Evolutionary conservation across 192 early-diverging fungal genomes (phyloP), one percentile per base, ranked within the genome.

Genomic region (Endogone sp.): DNA sequence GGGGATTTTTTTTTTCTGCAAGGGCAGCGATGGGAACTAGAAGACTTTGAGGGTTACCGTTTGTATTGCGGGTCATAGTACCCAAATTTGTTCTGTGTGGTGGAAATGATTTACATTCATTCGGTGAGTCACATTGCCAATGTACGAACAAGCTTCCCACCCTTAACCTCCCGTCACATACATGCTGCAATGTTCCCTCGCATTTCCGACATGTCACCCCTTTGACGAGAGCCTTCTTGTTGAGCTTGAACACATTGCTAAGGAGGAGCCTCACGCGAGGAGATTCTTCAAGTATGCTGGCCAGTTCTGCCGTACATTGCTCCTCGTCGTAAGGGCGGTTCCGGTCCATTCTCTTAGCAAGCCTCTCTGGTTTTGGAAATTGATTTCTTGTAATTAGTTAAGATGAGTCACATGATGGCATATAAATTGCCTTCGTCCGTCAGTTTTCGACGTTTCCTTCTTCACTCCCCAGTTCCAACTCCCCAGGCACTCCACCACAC

Each of bases 61-160:
- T 78, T 73, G 55, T 71, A 78, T 24, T 64, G 56, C 3, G 57
- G 30, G 49, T 78, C 76, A 54, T 78, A 78, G 31, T 78, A 78
- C 9, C 76, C 76, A 55, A 69, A 69, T 26, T 64, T 63, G 37
- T 59, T 31, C 68, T 76, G 22, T 13, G 4, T 44, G 22, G 31
- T 54, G 20, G 59, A 30, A 4, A 22, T 37, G 27, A 22, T 67
- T n/a, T 31, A 29, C 25, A 65, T 11, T 2, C 25, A 60, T 29
- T 0, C 25, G 56, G 31, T 32, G 4, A 58, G 25, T 4, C 22
- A 31, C n/a, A n/a, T n/a, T n/a, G n/a, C n/a, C n/a, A n/a, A n/a
- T n/a, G n/a, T n/a, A n/a, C n/a, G n/a, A n/a, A n/a, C n/a, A n/a
- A n/a, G n/a, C n/a, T n/a, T n/a, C n/a, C 11, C 13, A n/a, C 11